Percentiles rank a stretch among this genome's conserved stretches.
Conservation (phyloP, 2,329 filamentous ascomycete species). For the Diplodia scrobiculata region DNA sequence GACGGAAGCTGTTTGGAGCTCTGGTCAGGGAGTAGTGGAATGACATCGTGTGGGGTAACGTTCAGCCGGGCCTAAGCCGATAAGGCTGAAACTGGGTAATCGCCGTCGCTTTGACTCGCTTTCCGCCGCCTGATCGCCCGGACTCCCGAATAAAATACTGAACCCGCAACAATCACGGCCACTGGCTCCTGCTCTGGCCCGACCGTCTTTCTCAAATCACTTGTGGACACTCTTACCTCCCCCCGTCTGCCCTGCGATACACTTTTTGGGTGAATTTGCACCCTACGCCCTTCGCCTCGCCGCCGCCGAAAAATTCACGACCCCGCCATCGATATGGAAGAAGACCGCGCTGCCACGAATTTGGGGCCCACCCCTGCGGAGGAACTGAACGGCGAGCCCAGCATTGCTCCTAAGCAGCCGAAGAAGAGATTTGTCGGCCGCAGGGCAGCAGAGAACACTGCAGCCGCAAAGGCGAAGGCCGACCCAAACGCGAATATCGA, state of each 20-base stretch:
- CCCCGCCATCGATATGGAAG: constrained; percentile 62
- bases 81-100: constrained; percentile 24
- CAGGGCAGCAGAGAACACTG: constrained; percentile 65
- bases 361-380: constrained; percentile 67
- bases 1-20: constrained; percentile 18
- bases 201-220: background rate
- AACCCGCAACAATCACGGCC: background rate
- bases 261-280: background rate
- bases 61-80: constrained; percentile 25
- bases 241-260: background rate
- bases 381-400: constrained; percentile 58
- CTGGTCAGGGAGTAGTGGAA: constrained; percentile 15
- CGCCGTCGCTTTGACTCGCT: constrained; percentile 23
- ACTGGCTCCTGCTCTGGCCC: too few species aligned
- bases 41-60: constrained; percentile 29
- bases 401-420: constrained; percentile 64
- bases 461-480: constrained; percentile 45
- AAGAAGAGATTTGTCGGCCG: constrained; percentile 91
- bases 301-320: constrained; percentile 21
- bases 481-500: constrained; percentile 54
- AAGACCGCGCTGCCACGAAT: constrained; percentile 70
- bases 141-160: constrained; percentile 6
- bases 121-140: constrained; percentile 15
- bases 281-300: background rate
- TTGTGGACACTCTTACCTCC: background rate